Base-by-base conservation (phyloP, 1,139 yeast genomes). In the Petasospora fabianii region DNA sequence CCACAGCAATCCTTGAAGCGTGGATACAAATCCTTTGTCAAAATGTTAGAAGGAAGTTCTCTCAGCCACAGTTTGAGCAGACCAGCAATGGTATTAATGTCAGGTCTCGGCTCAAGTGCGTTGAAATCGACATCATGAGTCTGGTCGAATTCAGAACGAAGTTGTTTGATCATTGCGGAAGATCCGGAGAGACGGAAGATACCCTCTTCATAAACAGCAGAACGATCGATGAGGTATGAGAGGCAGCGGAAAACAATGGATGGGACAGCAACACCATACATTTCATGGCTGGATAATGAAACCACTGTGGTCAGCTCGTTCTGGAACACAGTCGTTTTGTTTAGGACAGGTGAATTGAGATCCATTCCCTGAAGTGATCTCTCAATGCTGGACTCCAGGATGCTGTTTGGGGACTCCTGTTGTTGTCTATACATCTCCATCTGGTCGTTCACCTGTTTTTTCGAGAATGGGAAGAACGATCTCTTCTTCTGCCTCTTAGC, bases 161-260 rank as follows among this genome's bases (percentile, higher is more conserved):
- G 69, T 29, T 71, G 75, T 42, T 85, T 75, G 19, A 92, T 86
- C 34, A 82, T 72, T 0, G 90, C 75, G 39, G 92, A 85, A 24
- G 96, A 84, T 3, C 98, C 98, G 60, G 94, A 86, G 41, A 90
- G 67, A 47, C 98, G 70, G 65, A 92, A 92, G 2, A 92, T 76
- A 4, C 98, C 98, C 57, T 90, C 96, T 59, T 87, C 95, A 47
- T 75, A 76, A 15, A 84, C 68, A 0, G 95, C 96, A 10, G 84
- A 80, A 17, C 81, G 74, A 34, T 69, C 72, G 39, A 75, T 71
- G 35, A 92, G 67, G 51, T 73, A 84, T 44, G 80, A 86, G 32
- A 92, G 60, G 55, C 96, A 87, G 44, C 96, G 68, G 54, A 66
- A 84, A 17, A 87, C 75, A 10, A 92, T 77, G 32, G 92, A 78